These are phyloP conservation scores for Biscogniauxia sp. DNA, from an alignment of 2,329 filamentous ascomycete species.

Conservation along the genomic window DNA sequence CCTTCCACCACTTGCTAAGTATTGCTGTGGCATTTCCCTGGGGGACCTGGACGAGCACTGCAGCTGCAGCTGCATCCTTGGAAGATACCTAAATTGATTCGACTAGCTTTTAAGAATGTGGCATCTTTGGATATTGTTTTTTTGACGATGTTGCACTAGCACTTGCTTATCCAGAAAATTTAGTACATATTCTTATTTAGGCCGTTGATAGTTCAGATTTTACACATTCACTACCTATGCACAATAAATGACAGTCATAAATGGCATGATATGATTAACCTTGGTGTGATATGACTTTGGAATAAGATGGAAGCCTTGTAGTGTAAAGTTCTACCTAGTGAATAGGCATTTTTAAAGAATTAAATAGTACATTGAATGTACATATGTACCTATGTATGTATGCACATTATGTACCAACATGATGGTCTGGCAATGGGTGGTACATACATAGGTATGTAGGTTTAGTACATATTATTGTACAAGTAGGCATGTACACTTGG, in stretches of 20 bases:
- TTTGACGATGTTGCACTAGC: background rate
- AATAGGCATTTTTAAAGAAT: no score
- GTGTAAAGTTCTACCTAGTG: no score
- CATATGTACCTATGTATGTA: no score
- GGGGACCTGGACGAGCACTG: no score
- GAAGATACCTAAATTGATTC: no score
- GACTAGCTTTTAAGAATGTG: background rate
- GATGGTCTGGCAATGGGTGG: no score
- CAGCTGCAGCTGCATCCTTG: no score
- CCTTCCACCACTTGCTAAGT: background rate
- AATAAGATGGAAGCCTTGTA: background rate
- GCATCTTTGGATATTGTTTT: background rate
- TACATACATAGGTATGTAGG: no score
- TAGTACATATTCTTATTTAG: background rate
- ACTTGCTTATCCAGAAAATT: background rate
- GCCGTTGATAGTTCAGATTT: background rate
- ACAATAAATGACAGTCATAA: constrained; percentile 2
- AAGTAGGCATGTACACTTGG: no score
- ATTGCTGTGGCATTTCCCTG: background rate
- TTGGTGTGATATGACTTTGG: background rate
- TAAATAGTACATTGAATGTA: no score
- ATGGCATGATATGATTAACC: background rate
- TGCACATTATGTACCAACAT: no score
- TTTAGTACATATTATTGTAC: background rate
- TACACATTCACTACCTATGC: background rate